These are phyloP conservation scores for Brassica incana DNA, from an alignment of 345 rosid species.

Conservation along the genomic window DNA sequence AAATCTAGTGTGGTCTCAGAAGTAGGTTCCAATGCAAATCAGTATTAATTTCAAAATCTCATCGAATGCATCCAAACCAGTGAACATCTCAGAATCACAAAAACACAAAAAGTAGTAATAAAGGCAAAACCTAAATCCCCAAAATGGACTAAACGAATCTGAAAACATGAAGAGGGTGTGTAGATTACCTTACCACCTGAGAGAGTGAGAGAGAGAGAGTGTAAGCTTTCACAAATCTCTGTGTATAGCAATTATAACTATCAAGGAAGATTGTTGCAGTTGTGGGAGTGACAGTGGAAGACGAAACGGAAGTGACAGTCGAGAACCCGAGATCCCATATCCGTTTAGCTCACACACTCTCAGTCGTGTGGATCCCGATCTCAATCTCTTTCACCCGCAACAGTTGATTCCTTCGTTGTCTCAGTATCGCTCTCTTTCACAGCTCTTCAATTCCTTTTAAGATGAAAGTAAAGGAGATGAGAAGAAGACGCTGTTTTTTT, in stretches of 20 bases:
- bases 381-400: constrained; percentile 28
- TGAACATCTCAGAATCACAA: background rate
- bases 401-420: constrained; percentile 30
- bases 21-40: background rate
- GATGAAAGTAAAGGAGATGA: constrained; percentile 12
- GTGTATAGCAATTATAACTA: background rate
- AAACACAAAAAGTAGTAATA: background rate
- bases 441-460: background rate
- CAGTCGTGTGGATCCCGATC: constrained; percentile 40
- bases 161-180: background rate
- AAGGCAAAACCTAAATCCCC: constrained; percentile 31
- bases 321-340: constrained; percentile 40
- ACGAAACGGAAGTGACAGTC: constrained; percentile 27
- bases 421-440: constrained; percentile 18
- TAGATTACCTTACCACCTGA: constrained; percentile 20
- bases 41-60: background rate
- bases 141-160: constrained; percentile 24
- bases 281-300: constrained; percentile 39
- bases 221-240: background rate
- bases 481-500: constrained; percentile 15
- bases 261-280: constrained; percentile 31
- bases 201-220: constrained; percentile 7
- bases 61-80: background rate
- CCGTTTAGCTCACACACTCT: constrained; percentile 28
- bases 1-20: background rate